Base-by-base conservation (phyloP, 2,329 filamentous ascomycete genomes). In the Colletotrichum echinochloae region DNA sequence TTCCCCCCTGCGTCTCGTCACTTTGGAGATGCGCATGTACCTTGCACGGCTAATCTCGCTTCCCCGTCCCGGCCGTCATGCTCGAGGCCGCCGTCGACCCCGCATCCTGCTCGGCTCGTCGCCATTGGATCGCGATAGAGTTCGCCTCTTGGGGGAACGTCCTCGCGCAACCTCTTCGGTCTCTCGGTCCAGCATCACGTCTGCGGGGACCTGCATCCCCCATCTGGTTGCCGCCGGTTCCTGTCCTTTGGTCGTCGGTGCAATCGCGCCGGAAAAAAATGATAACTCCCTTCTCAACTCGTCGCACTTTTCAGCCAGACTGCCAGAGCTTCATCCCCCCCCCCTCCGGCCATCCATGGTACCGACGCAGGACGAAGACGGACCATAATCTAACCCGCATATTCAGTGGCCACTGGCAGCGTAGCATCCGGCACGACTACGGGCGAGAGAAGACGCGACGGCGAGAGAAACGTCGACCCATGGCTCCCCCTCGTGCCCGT, bases 121-220 rank as follows among this genome's bases (percentile, higher is more conserved):
- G 56, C 63, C 12, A 67, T 70, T 70, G 67, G 67, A 62, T 61
- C 63, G 67, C 67, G 35, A 18, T 33, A 18, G n/a, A 23, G 39
- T 18, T 18, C 1, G 16, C 28, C 33, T 28, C 30, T 26, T 18
- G 8, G 2, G 23, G 37, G 2, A 11, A n/a, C n/a, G 28, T 20
- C 18, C 56, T 33, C 33, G 33, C 30, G 33, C 33, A 23, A 46
- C 23, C 30, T 18, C 16, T 41, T 59, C 52, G 52, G 63, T 20
- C 37, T 61, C 39, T 70, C 67, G 67, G 67, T 66, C 63, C 28
- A 70, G 57, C 56, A 46, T 5, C 1, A n/a, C 7, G 37, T 37
- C 41, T 35, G 67, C 63, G 63, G 67, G 67, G 56, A 67, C 67
- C 56, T 70, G 66, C 49, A 39, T 59, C 54, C 67, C n/a, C n/a